Evolutionary conservation across 768 basidiomycete genomes (phyloP).

Genomic region (Suillus spraguei): DNA sequence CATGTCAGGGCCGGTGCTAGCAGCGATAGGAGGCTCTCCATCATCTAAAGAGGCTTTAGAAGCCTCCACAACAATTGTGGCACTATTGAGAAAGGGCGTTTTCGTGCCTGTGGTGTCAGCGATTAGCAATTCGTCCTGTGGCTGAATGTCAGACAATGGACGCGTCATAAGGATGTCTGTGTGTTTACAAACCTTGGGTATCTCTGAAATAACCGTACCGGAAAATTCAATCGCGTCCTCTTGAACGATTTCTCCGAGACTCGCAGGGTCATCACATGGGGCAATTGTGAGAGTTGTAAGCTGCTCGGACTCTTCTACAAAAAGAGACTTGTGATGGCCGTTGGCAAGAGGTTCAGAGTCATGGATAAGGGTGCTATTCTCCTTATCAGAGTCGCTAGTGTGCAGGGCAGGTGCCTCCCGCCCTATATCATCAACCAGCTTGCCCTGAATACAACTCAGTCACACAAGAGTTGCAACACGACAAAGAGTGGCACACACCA

Average conservation of each 20-base stretch:
- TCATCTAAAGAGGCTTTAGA: slow-evolving; percentile 6
- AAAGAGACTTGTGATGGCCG: background rate
- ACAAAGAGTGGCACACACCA: slow-evolving; percentile 2
- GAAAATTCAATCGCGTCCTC: slow-evolving; percentile 8
- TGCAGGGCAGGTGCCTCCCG: background rate
- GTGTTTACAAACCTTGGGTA: slow-evolving; percentile 5
- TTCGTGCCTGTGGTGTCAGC: background rate
- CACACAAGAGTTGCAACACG: background rate
- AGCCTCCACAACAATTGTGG: background rate
- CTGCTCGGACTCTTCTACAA: background rate
- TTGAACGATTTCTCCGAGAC: background rate
- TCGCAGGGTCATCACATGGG: background rate
- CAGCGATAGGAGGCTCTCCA: slow-evolving; percentile 4
- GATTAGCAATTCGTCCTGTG: slow-evolving; percentile 2
- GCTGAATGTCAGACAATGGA: slow-evolving; percentile 7
- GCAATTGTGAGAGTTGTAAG: background rate
- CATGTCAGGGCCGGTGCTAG: background rate
- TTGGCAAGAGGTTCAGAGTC: background rate
- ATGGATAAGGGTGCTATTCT: background rate
- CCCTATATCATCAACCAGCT: slow-evolving; percentile 1
- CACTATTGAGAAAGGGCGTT: background rate
- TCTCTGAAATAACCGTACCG: background rate
- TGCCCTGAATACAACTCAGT: slow-evolving; percentile 3
- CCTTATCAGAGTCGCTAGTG: slow-evolving; percentile 4
- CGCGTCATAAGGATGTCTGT: slow-evolving; percentile 8